Base-by-base conservation (phyloP, 2,329 filamentous ascomycete species). In the Aspergillus aculeatus region DNA sequence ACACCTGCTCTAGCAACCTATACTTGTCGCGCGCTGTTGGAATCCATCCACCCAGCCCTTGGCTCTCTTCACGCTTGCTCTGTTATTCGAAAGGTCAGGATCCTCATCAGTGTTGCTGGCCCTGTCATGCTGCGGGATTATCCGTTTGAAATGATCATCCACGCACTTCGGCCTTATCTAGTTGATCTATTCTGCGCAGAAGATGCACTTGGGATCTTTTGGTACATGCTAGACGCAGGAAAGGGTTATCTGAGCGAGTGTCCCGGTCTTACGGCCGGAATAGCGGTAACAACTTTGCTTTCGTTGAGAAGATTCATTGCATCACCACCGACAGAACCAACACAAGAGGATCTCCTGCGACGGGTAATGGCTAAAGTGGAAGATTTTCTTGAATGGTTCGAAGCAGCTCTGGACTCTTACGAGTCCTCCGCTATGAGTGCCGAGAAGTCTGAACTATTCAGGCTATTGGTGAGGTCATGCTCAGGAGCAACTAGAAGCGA, bases 61-160 rank as follows among this genome's bases (percentile, higher is more conserved):
- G 96, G 95, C 0, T 90, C 95, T 21, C 80, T 97, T 5, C 90
- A 97, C 73, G 89, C 91, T 41, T 95, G 92, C 71, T 89, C 92
- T 1, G 87, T 96, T 3, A 83, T 99, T 54, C 88, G 93, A 44
- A 96, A 96, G 71, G 83, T 98, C 50, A 85, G 92, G 35, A 84
- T 97, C 9, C 77, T 98, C 16, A 83, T 98, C 26, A 89, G 87
- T 60, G 79, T 98, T 50, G 89, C 92, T 26, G 92, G 92, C 0
- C 73, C 85, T 0, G 82, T 87, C 54, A 90, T 90, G n/a, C 81
- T 89, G 24, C 80, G 86, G 47, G 90, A 89, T 0, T 98, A 98
- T 70, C 90, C 92, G 11, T 75, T 97, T 14, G 91, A 99, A 73
- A 95, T 97, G 90, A 82, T 96, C 0, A 81, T 99, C 1, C 90